A percentile compares a stretch with the other conserved stretches of the same genome.
phyloP scores from a whole-genome alignment of 1,284 basidiomycete species.

The Afroboletus lepidellus region DNA sequence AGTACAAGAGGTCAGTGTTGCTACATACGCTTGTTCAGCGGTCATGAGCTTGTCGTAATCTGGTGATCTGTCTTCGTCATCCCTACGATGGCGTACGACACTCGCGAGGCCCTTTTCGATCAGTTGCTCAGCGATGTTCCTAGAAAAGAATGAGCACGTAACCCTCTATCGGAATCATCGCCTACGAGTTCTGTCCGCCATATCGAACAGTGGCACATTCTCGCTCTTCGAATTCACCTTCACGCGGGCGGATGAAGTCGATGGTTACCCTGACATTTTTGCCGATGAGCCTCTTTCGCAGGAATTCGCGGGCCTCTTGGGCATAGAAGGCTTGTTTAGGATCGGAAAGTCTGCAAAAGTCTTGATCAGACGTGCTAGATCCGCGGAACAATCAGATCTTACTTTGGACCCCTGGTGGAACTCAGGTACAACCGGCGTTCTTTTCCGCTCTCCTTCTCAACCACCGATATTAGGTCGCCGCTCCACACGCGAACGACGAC shows the following conservation, averaged over 20 bases:
- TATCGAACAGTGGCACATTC: slow-evolving; percentile 88
- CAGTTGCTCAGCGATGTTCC: slow-evolving; percentile 89
- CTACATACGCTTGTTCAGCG: slow-evolving; percentile 82
- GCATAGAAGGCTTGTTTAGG: slow-evolving; percentile 88
- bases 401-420: slow-evolving; percentile 87
- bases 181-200: slow-evolving; percentile 73
- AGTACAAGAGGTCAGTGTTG: background rate
- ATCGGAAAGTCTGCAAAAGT: slow-evolving; percentile 63
- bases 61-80: slow-evolving; percentile 92
- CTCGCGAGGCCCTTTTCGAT: slow-evolving; percentile 92
- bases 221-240: slow-evolving; percentile 91
- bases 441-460: slow-evolving; percentile 69
- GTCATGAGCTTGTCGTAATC: slow-evolving; percentile 95
- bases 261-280: slow-evolving; percentile 83
- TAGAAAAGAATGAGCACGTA: slow-evolving; percentile 32
- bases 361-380: slow-evolving; percentile 9
- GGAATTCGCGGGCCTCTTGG: slow-evolving; percentile 88
- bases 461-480: slow-evolving; percentile 85
- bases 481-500: slow-evolving; percentile 89
- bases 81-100: slow-evolving; percentile 88
- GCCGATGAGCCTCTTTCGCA: slow-evolving; percentile 88
- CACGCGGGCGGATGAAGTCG: slow-evolving; percentile 89
- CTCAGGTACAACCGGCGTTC: slow-evolving; percentile 89
- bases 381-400: slow-evolving; percentile 20
- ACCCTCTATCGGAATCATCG: slow-evolving; percentile 11